These are phyloP conservation scores for Papilionanthe hybrid DNA, from an alignment of 116 monocot species.

Conservation along the genomic window DNA sequence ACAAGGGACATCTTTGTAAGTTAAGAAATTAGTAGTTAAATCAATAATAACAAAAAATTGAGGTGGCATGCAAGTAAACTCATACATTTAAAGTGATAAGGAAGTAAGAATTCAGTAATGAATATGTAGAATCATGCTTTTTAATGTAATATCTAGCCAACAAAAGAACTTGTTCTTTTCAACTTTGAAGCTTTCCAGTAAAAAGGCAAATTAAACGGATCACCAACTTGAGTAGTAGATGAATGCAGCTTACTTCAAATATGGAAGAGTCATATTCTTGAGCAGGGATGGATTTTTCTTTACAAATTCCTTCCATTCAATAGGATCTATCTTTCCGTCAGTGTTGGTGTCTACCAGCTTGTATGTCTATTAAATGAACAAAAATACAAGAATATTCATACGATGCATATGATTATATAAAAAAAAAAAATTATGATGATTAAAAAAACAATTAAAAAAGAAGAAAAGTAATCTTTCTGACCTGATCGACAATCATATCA, in stretches of 20 bases:
- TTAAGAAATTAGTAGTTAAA: no score
- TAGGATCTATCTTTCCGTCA: conserved; percentile 73
- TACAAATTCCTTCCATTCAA: conserved; percentile 85
- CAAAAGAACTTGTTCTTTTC: no score
- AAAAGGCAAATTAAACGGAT: no score
- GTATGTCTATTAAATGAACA: conserved; percentile 46
- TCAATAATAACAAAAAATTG: no score
- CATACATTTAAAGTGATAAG: no score
- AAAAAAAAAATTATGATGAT: not conserved
- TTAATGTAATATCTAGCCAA: no score
- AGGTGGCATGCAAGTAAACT: no score
- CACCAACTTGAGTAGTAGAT: not conserved
- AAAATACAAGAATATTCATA: not conserved
- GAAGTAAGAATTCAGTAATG: no score
- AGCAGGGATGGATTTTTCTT: conserved; percentile 52
- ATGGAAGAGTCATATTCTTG: conserved; percentile 56
- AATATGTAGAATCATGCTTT: no score
- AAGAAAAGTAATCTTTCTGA: conserved; percentile 6
- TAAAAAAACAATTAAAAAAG: not conserved
- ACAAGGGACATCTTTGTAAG: no score
- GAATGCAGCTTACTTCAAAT: conserved; percentile 30
- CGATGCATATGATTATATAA: not conserved
- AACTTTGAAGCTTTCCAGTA: no score
- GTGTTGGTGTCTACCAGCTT: conserved; percentile 63
- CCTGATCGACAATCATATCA: conserved; percentile 72